Evolutionary conservation across 371 early-diverging fungal species (phyloP).

Genomic region (Syncephalastrum monosporum): DNA sequence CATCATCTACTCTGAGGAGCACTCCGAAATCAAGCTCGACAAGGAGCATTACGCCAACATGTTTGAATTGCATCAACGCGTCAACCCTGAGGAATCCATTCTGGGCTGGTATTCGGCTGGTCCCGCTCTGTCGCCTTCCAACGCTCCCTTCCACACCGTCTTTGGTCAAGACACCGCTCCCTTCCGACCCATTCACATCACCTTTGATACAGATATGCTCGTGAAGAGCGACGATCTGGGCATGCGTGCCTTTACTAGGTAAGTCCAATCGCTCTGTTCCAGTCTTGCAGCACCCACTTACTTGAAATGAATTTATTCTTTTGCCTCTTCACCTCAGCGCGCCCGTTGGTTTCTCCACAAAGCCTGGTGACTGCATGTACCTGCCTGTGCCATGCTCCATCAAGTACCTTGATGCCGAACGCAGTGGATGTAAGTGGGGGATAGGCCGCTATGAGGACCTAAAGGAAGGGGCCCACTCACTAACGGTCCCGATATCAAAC

Average conservation of each 20-base stretch:
- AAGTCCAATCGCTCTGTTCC: conserved; percentile 5
- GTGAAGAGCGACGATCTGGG: conserved; percentile 68
- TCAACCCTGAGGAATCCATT: conserved; percentile 86
- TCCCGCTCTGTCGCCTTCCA: conserved; percentile 66
- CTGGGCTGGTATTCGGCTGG: conserved; percentile 94
- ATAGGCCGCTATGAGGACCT: background rate
- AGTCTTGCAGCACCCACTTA: background rate
- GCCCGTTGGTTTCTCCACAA: conserved; percentile 68
- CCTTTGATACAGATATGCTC: conserved; percentile 80
- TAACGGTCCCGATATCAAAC: background rate
- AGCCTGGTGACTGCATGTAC: conserved; percentile 80
- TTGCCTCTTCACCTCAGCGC: conserved; percentile 39
- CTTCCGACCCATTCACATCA: conserved; percentile 82
- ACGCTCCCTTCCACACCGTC: conserved; percentile 84
- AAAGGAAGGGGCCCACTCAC: background rate
- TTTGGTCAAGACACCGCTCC: conserved; percentile 82
- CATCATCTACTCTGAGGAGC: conserved; percentile 73
- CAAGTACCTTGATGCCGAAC: conserved; percentile 86
- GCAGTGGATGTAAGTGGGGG: conserved; percentile 74
- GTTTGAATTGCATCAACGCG: conserved; percentile 85
- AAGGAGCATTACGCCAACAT: conserved; percentile 87
- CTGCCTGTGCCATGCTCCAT: conserved; percentile 85
- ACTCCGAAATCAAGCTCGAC: conserved; percentile 73
- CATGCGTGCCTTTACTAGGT: conserved; percentile 76
- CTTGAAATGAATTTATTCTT: background rate